Evolutionary conservation across 495 filamentous ascomycete species (phyloP), one percentile per base, ranked within the genome.

Genomic region (Annulohypoxylon maeteangense): DNA sequence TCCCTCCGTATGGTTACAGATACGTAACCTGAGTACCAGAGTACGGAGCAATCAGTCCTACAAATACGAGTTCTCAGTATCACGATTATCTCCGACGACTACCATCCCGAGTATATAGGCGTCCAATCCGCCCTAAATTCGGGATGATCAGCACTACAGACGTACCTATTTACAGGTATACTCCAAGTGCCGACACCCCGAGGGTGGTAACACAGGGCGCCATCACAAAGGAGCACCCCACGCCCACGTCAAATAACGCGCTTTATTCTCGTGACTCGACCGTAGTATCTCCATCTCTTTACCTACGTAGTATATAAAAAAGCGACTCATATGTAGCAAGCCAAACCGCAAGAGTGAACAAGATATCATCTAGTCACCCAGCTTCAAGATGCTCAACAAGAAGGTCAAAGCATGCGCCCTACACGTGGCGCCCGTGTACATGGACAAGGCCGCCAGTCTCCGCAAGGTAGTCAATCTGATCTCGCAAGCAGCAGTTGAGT

Each of bases 361-460:
- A 57, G 27, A 23, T 18, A 27, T n/a, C 16, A 11, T 40, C 12
- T 36, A 36, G n/a, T n/a, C n/a, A n/a, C 7, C 34, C 7, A 5
- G 3, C 8, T 57, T 23, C 44, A 29, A 40, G 31, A 73, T 73
- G 70, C 29, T 62, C 6, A 16, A 57, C 18, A 69, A 73, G 38
- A 80, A 78, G 42, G 54, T 78, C 69, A 79, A 77, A 34, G 73
- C 74, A 18, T 78, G 72, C 7, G 78, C 73, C 5, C 73, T 73
- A n/a, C 78, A 80, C 40, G 78, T 78, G 0, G 71, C 78, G n/a
- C 78, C 78, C 20, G 53, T 78, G 18, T 80, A 78, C 47, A 80
- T 80, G 77, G 58, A 78, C 68, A 80, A 80, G 32, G 48, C 48
- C 18, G 74, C 74, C 23, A 80, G 76, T 29, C 59, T 80, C 11